phyloP scores from a whole-genome alignment of 2,329 filamentous ascomycete species.

The Blumeria hordei region DNA sequence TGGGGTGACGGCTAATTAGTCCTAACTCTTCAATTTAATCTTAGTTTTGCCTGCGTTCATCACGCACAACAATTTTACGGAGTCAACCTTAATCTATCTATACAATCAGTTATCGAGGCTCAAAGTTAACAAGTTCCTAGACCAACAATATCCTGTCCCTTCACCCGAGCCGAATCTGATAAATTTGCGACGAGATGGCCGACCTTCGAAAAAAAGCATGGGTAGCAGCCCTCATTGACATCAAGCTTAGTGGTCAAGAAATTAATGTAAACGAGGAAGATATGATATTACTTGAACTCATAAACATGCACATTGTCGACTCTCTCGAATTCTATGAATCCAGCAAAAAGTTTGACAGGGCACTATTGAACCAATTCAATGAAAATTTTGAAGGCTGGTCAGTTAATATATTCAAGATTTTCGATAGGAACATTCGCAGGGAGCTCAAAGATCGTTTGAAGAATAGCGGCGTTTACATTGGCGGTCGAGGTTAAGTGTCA shows the following conservation, averaged over 20 bases:
- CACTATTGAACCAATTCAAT: neutral
- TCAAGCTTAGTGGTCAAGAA: neutral
- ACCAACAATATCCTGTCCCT: neutral
- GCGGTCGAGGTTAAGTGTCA: neutral
- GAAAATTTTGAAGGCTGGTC: neutral
- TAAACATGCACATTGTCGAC: neutral
- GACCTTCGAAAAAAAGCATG: neutral
- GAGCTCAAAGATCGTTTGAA: neutral
- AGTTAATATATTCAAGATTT: neutral
- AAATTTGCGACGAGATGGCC: neutral
- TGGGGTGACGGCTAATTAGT: neutral
- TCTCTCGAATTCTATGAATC: neutral
- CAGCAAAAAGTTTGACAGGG: neutral
- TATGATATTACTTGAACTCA: neutral
- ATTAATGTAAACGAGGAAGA: neutral
- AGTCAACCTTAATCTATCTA: neutral
- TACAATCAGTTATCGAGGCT: neutral
- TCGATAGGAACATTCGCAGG: neutral
- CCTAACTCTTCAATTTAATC: neutral
- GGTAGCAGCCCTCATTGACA: neutral
- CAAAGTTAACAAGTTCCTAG: neutral
- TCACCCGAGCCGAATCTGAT: neutral
- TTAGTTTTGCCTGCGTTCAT: neutral
- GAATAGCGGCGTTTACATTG: neutral
- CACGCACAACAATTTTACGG: neutral